These are phyloP conservation scores for Sporothrix sp. DNA, from an alignment of 2,329 filamentous ascomycete genomes.

Conservation along the genomic window DNA sequence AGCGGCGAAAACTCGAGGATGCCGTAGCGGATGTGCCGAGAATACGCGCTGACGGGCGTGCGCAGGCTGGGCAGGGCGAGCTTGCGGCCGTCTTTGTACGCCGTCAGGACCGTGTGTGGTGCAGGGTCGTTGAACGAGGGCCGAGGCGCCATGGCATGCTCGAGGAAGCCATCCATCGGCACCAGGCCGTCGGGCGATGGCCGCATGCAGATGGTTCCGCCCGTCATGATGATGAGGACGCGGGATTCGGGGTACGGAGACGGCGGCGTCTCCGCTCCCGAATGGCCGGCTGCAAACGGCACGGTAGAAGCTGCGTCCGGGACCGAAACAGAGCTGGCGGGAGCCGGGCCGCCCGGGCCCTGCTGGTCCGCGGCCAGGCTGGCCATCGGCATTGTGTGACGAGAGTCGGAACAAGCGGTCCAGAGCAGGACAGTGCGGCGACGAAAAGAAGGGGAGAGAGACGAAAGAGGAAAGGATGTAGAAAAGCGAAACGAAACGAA, in stretches of 20 bases:
- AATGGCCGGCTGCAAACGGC: no score
- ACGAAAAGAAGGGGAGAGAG: neutral
- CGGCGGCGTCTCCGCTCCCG: neutral
- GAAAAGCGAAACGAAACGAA: neutral
- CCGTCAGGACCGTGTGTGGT: constrained; percentile 39
- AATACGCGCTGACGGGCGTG: constrained; percentile 71
- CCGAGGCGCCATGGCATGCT: constrained; percentile 70
- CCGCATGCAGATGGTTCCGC: constrained; percentile 86
- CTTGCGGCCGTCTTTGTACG: constrained; percentile 39
- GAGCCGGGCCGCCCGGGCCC: neutral
- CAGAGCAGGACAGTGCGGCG: no score
- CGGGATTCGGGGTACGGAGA: constrained; percentile 56
- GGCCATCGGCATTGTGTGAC: constrained; percentile 1
- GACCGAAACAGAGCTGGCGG: neutral
- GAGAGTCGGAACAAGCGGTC: neutral
- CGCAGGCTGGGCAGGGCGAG: constrained; percentile 57
- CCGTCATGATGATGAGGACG: constrained; percentile 85
- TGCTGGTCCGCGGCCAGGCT: neutral
- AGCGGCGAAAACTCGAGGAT: constrained; percentile 77
- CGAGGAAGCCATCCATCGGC: constrained; percentile 69
- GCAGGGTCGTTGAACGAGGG: constrained; percentile 78
- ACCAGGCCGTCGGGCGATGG: constrained; percentile 69
- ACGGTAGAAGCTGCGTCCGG: neutral
- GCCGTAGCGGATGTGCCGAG: constrained; percentile 71
- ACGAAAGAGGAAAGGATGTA: neutral